phyloP scores from a whole-genome alignment of 176 grass and related monocot species.

The Melocanna baccifera region DNA sequence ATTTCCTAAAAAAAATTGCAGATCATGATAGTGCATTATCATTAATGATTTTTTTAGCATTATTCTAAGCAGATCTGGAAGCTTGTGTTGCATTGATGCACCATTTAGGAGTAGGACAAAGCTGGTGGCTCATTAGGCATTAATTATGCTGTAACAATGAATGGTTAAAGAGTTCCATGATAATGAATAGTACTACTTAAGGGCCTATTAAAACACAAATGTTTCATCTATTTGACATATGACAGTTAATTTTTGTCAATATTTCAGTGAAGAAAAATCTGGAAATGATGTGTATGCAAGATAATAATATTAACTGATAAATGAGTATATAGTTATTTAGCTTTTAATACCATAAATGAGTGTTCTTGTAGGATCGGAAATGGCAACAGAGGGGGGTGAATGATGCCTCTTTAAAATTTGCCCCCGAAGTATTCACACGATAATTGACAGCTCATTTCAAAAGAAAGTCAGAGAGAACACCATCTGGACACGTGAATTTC shows the following conservation, averaged over 20 bases:
- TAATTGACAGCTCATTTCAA: no score
- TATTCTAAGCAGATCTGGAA: no score
- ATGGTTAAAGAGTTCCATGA: neutral
- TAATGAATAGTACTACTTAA: neutral
- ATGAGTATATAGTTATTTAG: neutral
- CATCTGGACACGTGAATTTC: no score
- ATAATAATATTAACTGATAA: neutral
- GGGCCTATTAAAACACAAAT: neutral
- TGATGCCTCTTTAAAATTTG: no score
- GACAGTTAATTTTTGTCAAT: neutral
- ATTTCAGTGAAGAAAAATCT: neutral
- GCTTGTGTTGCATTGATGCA: neutral
- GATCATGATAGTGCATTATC: no score
- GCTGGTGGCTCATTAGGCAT: neutral
- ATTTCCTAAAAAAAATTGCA: no score
- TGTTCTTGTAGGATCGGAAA: neutral
- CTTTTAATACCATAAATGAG: neutral
- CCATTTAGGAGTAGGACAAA: neutral
- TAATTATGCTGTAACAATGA: neutral
- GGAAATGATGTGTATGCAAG: neutral
- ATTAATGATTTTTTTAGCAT: no score
- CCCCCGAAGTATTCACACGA: no score
- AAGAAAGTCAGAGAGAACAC: no score
- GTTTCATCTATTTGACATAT: neutral
- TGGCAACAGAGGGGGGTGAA: no score